Base-by-base conservation (phyloP, 2,329 filamentous ascomycete species). In the Domatiomyces globalis region DNA sequence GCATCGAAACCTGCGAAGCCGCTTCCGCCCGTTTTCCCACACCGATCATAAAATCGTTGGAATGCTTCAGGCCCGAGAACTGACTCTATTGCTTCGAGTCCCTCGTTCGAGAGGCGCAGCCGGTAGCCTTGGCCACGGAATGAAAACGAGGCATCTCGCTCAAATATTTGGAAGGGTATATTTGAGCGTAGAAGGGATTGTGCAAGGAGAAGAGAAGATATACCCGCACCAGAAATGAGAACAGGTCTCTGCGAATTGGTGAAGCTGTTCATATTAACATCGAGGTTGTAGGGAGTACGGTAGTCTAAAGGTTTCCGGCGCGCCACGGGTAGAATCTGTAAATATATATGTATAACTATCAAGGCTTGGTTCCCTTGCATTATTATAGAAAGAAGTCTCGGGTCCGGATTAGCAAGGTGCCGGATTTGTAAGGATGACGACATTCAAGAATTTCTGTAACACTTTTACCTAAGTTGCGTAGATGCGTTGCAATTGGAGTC, bases 1-100 rank as follows among this genome's bases (percentile, higher is more conserved):
- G 78, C 78, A 56, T 83, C 65, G 20, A 79, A 66, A 0, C 65
- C 63, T 0, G 65, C 63, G 54, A 79, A 73, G 0, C 78, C 79
- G 4, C 60, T 59, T 1, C 79, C 79, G 7, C 73, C 78, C 0
- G 80, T 83, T 48, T 60, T 59, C 42, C 52, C 48, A 7, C 60
- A 61, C 9, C 45, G 36, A 27, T 70, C 63, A 0, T 71, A 64
- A 7, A 71, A 57, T n/a, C 42, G 49, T 46, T 48, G 52, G 44
- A 53, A 61, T 45, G 20, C 53, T 67, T 2, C 48, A 0, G 52
- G 49, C 42, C 52, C 55, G 36, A 83, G 73, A 0, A 77, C 78
- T 0, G 73, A 69, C 57, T 83, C 78, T 50, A 83, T 78, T 19
- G 79, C 60, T 45, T 61, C 55, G 9, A 60, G 57, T 18, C 64